A percentile compares a stretch with the other conserved stretches of the same genome.
phyloP scores from a whole-genome alignment of 2,329 filamentous ascomycete species.

The Lachnellula subtilissima region DNA sequence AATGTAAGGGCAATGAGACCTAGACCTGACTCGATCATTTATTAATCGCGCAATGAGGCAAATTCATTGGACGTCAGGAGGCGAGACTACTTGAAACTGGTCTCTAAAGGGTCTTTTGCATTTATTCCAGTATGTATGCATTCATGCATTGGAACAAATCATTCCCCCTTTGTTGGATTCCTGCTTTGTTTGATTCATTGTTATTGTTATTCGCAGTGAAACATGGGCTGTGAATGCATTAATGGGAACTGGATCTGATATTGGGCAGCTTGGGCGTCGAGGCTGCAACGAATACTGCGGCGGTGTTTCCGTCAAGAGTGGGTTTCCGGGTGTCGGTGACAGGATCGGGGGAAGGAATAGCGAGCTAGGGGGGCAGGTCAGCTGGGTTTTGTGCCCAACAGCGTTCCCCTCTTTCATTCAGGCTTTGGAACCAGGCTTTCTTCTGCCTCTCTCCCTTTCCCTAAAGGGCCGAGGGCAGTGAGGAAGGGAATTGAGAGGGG shows the following conservation, averaged over 20 bases:
- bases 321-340: not conserved
- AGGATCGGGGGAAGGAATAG: not conserved
- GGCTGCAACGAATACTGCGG: not conserved
- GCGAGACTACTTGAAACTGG: constrained; percentile 4
- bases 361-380: not conserved
- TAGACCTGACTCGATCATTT: not conserved
- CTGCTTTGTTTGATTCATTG: not conserved
- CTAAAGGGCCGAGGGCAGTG: not conserved
- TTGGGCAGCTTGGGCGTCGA: constrained; percentile 3
- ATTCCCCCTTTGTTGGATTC: not conserved
- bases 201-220: not conserved
- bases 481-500: not conserved
- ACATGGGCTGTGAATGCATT: not conserved
- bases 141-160: not conserved
- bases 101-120: not conserved
- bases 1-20: not conserved
- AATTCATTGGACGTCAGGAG: not conserved
- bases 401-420: constrained; percentile 12
- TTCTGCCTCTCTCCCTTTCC: not conserved
- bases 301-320: not conserved
- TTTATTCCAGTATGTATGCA: constrained; percentile 1
- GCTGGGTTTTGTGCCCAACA: not conserved
- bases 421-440: constrained; percentile 17
- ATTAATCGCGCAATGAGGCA: constrained; percentile 9
- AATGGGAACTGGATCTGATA: not conserved